phyloP scores from a whole-genome alignment of 164 flowering plant species.

The Kingdonia uniflora region DNA sequence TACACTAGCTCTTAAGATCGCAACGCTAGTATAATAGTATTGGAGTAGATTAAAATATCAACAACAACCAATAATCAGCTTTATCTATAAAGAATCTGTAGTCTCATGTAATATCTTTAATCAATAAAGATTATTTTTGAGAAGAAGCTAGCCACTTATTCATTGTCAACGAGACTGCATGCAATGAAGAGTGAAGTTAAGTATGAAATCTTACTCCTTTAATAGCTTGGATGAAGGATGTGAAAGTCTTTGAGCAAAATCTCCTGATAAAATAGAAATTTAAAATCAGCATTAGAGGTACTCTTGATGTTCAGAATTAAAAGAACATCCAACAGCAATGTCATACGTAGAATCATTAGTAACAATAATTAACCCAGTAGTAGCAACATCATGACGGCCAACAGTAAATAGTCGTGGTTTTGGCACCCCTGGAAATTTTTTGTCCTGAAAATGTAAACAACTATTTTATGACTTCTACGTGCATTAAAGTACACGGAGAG shows the following conservation, averaged over 20 bases:
- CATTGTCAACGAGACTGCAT: neutral
- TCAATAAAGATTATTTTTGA: too few species aligned
- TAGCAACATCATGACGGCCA: conserved; percentile 97
- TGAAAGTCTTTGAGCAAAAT: conserved; percentile 79
- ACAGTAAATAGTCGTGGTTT: conserved; percentile 88
- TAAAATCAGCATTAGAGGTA: conserved; percentile 6
- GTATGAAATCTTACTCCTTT: conserved; percentile 60
- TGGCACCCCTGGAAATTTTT: conserved; percentile 54
- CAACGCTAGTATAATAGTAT: neutral
- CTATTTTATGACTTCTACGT: neutral
- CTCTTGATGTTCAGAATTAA: neutral
- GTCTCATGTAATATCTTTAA: too few species aligned
- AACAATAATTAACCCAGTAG: conserved; percentile 86
- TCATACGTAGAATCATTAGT: conserved; percentile 85
- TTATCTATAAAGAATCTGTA: too few species aligned
- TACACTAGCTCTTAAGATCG: neutral
- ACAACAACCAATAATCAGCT: too few species aligned
- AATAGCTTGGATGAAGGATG: conserved; percentile 84
- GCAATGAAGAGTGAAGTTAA: too few species aligned
- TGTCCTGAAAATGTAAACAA: conserved; percentile 38
- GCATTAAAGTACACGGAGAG: neutral
- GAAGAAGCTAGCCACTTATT: too few species aligned
- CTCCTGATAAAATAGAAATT: conserved; percentile 59
- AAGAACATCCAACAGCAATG: neutral
- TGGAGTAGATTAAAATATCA: too few species aligned